A percentile compares a stretch with the other conserved stretches of the same genome.
These are phyloP conservation scores for Daldinia bambusicola DNA, from an alignment of 495 filamentous ascomycete species.

Conservation along the genomic window DNA sequence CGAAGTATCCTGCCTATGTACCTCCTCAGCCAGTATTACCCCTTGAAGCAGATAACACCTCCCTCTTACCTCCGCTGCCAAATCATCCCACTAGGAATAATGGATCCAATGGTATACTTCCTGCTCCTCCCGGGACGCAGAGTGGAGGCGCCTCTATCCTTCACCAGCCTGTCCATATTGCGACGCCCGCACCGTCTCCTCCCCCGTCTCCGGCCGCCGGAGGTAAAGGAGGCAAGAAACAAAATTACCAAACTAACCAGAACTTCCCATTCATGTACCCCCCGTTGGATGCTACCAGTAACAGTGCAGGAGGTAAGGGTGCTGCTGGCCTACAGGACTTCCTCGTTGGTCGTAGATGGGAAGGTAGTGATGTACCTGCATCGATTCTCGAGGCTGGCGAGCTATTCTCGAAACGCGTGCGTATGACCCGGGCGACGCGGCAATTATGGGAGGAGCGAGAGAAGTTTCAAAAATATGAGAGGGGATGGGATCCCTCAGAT, in stretches of 20 bases:
- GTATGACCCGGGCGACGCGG: slow-evolving; percentile 88
- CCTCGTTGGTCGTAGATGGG: slow-evolving; percentile 83
- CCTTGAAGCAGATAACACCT: slow-evolving; percentile 87
- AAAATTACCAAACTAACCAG: slow-evolving; percentile 99
- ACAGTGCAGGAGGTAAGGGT: slow-evolving; percentile 87
- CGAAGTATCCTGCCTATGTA: slow-evolving; percentile 96
- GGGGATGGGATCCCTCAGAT: slow-evolving; percentile 75
- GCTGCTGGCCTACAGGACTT: slow-evolving; percentile 77
- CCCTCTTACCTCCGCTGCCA: slow-evolving; percentile 85
- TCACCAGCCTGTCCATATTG: slow-evolving; percentile 96
- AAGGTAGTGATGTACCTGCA: slow-evolving; percentile 88
- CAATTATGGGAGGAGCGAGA: slow-evolving; percentile 96
- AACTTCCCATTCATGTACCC: slow-evolving; percentile 98
- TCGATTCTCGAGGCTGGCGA: slow-evolving; percentile 96
- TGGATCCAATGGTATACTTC: slow-evolving; percentile 59
- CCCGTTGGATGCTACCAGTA: slow-evolving; percentile 82
- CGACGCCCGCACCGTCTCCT: slow-evolving; percentile 95
- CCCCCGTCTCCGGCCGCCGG: slow-evolving; percentile 91
- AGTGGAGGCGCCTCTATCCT: slow-evolving; percentile 81
- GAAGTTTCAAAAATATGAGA: slow-evolving; percentile 86
- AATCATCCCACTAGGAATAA: slow-evolving; percentile 70
- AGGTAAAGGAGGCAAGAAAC: slow-evolving; percentile 95
- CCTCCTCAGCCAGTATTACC: slow-evolving; percentile 86
- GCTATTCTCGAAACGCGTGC: slow-evolving; percentile 86
- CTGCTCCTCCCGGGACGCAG: slow-evolving; percentile 58